Conservation (phyloP, 352 stramenopile species). For the Globisporangium solare region DNA sequence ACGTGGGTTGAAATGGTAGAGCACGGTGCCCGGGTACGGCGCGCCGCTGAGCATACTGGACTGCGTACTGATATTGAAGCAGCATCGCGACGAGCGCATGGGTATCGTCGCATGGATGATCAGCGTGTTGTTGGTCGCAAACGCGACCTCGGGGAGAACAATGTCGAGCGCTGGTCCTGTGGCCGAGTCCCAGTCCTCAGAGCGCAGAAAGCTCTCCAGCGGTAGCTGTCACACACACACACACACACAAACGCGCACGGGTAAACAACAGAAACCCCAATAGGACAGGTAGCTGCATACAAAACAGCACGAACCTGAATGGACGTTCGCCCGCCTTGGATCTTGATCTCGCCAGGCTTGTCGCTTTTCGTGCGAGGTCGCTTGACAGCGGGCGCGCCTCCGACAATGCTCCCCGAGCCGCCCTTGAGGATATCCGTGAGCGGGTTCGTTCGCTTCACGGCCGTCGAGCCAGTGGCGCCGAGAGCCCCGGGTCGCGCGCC, state of each 20-base stretch:
- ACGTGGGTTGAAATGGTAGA: slow-evolving; percentile 80
- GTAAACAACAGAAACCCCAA: too few species aligned
- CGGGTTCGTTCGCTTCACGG: slow-evolving; percentile 71
- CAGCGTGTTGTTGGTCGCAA: slow-evolving; percentile 83
- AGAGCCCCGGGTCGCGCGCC: slow-evolving; percentile 1
- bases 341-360: slow-evolving; percentile 72
- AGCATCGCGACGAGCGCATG: slow-evolving; percentile 52
- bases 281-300: neutral
- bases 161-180: slow-evolving; percentile 51
- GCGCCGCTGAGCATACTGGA: slow-evolving; percentile 63
- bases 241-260: neutral
- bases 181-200: slow-evolving; percentile 77
- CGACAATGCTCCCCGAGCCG: slow-evolving; percentile 61
- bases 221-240: slow-evolving; percentile 26
- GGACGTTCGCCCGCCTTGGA: slow-evolving; percentile 65
- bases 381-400: slow-evolving; percentile 54
- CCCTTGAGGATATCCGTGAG: slow-evolving; percentile 75
- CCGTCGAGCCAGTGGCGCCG: slow-evolving; percentile 9
- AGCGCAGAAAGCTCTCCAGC: slow-evolving; percentile 70
- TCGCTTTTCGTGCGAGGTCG: slow-evolving; percentile 61
- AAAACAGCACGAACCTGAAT: slow-evolving; percentile 35
- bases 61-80: slow-evolving; percentile 77
- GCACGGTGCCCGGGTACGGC: slow-evolving; percentile 66
- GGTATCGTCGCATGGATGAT: slow-evolving; percentile 77
- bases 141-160: slow-evolving; percentile 66